Conservation (phyloP, 2,329 filamentous ascomycete species). For the Alternaria rosae region DNA sequence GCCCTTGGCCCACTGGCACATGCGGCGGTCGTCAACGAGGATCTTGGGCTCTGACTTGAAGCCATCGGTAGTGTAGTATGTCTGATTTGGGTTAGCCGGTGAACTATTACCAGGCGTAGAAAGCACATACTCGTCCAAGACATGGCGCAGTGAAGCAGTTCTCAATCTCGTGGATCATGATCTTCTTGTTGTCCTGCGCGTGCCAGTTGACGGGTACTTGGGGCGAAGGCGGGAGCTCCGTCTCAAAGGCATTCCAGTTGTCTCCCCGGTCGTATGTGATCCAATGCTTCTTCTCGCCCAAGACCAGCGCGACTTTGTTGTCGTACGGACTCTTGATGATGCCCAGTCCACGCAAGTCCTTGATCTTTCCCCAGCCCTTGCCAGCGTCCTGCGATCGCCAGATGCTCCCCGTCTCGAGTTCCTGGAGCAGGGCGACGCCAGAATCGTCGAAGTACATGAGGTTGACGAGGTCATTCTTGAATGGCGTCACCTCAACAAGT, state of each 20-base stretch:
- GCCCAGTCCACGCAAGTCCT: slow-evolving; percentile 66
- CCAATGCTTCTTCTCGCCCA: slow-evolving; percentile 79
- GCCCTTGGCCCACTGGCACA: slow-evolving; percentile 88
- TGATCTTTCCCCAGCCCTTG: slow-evolving; percentile 72
- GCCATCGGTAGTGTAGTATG: slow-evolving; percentile 82
- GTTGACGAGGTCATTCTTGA: slow-evolving; percentile 71
- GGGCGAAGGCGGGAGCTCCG: slow-evolving; percentile 62
- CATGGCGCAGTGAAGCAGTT: slow-evolving; percentile 51
- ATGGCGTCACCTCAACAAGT: slow-evolving; percentile 68
- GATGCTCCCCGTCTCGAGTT: slow-evolving; percentile 68
- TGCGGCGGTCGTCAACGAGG: slow-evolving; percentile 72
- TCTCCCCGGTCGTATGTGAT: slow-evolving; percentile 83
- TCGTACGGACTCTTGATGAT: slow-evolving; percentile 83
- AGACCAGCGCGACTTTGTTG: slow-evolving; percentile 77
- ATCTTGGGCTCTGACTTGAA: slow-evolving; percentile 73
- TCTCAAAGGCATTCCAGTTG: slow-evolving; percentile 78
- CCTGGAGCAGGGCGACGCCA: slow-evolving; percentile 79
- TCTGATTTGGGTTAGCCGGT: slow-evolving; percentile 37
- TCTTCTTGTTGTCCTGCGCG: slow-evolving; percentile 80
- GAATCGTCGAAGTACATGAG: slow-evolving; percentile 93
- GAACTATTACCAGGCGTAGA: too few relatives aligned
- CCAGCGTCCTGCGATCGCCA: slow-evolving; percentile 85
- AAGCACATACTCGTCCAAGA: slow-evolving; percentile 59
- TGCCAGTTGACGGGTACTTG: slow-evolving; percentile 77
- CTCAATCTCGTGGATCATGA: slow-evolving; percentile 73